Evolutionary conservation across 257 asterid genomes (phyloP), one percentile per base, ranked within the genome.

Genomic region (Echites panduratus): DNA sequence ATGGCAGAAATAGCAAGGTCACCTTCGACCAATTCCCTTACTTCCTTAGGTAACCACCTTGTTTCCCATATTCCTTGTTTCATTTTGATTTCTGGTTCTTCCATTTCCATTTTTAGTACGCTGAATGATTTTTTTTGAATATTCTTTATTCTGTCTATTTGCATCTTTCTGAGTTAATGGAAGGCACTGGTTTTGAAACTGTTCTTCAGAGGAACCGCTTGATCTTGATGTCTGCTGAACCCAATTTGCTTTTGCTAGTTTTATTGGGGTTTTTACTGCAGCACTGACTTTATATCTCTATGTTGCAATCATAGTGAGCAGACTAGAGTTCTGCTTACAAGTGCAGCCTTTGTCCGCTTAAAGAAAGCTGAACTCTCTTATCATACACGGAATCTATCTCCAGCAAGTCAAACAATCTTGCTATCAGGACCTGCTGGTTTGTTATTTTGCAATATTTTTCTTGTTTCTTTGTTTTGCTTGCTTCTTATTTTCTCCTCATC

Each of bases 341-440:
- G 87, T 81, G 95, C 96, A 40, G 90, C 96, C 58, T 92, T 83
- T 88, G 84, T 89, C 73, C 88, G 87, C 80, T 81, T 92, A 85
- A 89, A 80, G 78, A 80, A 82, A 74, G 80, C 75, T 11, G 90
- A 85, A 68, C 73, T 83, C 72, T 77, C 81, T 71, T 84, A 81
- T 80, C 89, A 89, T 81, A 88, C 89, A 14, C 80, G 95, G 70
- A 92, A 89, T 22, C 93, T 92, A n/a, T 79, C 97, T 70, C 96
- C 96, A 27, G 97, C 96, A 48, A 89, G 96, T 79, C 89, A 87
- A 75, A 83, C 92, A 78, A 89, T 92, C 64, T 82, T 89, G 86
- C 88, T 92, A 59, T 92, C 97, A 71, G 97, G 97, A 49, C 90
- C 96, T 29, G 87, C 88, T 64, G 97, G 96, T 91, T 69, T 19